Evolutionary conservation across 2,329 filamentous ascomycete genomes (phyloP).

Genomic region (Trichoderma arundinaceum): DNA sequence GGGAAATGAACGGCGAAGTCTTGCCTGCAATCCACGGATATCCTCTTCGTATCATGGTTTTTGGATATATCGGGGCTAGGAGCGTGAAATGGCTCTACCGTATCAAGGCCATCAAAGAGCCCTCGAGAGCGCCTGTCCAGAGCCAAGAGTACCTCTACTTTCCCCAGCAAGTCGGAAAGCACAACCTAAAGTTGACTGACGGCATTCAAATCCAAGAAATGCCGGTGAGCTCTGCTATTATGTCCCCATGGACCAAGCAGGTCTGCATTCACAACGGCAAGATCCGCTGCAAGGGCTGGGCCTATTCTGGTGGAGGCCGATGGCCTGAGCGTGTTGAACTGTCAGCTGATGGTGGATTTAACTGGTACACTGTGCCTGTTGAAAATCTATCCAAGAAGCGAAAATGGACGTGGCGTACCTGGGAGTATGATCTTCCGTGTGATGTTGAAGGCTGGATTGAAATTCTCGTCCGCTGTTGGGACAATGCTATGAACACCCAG

Average conservation of each 20-base stretch:
- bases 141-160: slow-evolving; percentile 25
- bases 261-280: slow-evolving; percentile 24
- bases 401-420: slow-evolving; percentile 27
- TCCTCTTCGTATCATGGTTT: slow-evolving; percentile 19
- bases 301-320: slow-evolving; percentile 18
- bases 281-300: slow-evolving; percentile 23
- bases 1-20: slow-evolving; percentile 21
- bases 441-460: slow-evolving; percentile 26
- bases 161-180: slow-evolving; percentile 25
- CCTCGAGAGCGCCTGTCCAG: slow-evolving; percentile 17
- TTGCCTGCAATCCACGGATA: slow-evolving; percentile 17
- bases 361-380: slow-evolving; percentile 18
- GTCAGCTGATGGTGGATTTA: slow-evolving; percentile 15
- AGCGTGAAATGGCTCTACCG: slow-evolving; percentile 27
- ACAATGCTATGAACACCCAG: slow-evolving; percentile 23
- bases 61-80: slow-evolving; percentile 20
- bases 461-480: slow-evolving; percentile 25
- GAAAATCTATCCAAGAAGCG: slow-evolving; percentile 25
- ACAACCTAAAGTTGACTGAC: slow-evolving; percentile 25
- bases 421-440: slow-evolving; percentile 16
- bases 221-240: slow-evolving; percentile 21
- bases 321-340: slow-evolving; percentile 27
- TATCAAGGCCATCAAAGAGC: slow-evolving; percentile 25
- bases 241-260: slow-evolving; percentile 22
- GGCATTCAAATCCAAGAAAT: slow-evolving; percentile 25